Evolutionary conservation across 768 basidiomycete species (phyloP).

Genomic region (Tylopilus subfusipes): DNA sequence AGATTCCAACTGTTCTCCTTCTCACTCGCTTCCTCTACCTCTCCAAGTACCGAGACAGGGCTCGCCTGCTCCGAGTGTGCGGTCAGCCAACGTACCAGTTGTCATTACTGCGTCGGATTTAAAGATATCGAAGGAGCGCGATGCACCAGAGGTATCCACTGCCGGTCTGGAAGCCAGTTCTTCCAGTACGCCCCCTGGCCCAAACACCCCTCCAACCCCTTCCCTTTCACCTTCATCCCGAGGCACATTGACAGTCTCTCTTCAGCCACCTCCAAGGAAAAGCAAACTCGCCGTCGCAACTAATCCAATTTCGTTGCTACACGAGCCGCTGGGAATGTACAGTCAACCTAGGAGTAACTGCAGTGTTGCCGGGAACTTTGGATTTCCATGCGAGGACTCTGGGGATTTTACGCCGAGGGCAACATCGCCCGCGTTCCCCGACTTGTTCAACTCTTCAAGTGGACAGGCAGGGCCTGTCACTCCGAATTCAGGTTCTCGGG

Average conservation of each 20-base stretch:
- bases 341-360: constrained; percentile 25
- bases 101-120: constrained; percentile 29
- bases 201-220: constrained; percentile 13
- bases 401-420: constrained; percentile 10
- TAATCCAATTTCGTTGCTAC: not conserved
- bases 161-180: constrained; percentile 7
- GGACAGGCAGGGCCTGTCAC: constrained; percentile 3
- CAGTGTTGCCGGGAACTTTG: constrained; percentile 31
- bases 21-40: constrained; percentile 33
- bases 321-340: constrained; percentile 22
- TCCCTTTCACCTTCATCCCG: constrained; percentile 32
- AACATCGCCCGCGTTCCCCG: constrained; percentile 6
- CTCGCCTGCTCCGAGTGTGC: constrained; percentile 28
- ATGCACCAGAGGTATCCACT: constrained; percentile 21
- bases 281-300: constrained; percentile 16
- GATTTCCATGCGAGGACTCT: constrained; percentile 15
- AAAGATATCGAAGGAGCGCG: constrained; percentile 40
- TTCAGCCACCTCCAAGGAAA: constrained; percentile 35
- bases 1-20: constrained; percentile 24
- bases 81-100: constrained; percentile 20
- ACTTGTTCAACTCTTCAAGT: constrained; percentile 3
- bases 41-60: constrained; percentile 10
- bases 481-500: not conserved
- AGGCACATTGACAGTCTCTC: constrained; percentile 29
- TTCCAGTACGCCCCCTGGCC: constrained; percentile 31